phyloP scores from a whole-genome alignment of 179 eudicot species.

The Beta corolliflora region DNA sequence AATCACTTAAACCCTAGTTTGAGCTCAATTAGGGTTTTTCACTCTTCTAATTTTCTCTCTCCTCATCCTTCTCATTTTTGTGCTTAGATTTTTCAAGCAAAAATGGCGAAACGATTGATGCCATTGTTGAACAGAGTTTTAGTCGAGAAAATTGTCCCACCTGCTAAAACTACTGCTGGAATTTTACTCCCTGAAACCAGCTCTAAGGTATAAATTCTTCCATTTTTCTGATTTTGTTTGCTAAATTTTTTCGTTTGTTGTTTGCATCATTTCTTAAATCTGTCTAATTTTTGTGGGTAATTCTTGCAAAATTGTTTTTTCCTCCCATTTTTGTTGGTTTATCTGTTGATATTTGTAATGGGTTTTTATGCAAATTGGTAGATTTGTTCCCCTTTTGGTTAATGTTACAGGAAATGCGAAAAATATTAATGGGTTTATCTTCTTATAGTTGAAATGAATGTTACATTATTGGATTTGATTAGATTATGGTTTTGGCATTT shows the following conservation, averaged over 20 bases:
- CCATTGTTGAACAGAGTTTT: constrained; percentile 69
- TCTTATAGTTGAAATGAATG: background rate
- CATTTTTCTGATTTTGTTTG: background rate
- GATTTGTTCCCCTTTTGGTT: background rate
- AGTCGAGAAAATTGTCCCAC: constrained; percentile 65
- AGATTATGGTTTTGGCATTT: background rate
- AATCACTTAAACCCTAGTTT: constrained; percentile 29
- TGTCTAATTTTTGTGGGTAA: constrained; percentile 4
- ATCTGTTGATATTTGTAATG: background rate
- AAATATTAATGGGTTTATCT: background rate
- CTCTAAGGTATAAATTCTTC: constrained; percentile 42
- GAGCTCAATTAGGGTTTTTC: constrained; percentile 5
- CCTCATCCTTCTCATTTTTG: background rate
- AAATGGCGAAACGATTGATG: constrained; percentile 69
- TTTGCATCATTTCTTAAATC: background rate
- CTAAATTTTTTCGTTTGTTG: background rate
- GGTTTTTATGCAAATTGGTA: background rate
- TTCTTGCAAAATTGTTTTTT: background rate
- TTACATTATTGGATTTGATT: background rate
- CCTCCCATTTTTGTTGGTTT: background rate
- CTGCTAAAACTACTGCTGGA: constrained; percentile 67
- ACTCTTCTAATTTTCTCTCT: background rate
- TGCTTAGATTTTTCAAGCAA: background rate
- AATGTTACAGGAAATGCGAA: background rate
- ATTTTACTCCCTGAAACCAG: constrained; percentile 73